Base-by-base conservation (phyloP, 306 rosid genomes). In the Prunus salicina region DNA sequence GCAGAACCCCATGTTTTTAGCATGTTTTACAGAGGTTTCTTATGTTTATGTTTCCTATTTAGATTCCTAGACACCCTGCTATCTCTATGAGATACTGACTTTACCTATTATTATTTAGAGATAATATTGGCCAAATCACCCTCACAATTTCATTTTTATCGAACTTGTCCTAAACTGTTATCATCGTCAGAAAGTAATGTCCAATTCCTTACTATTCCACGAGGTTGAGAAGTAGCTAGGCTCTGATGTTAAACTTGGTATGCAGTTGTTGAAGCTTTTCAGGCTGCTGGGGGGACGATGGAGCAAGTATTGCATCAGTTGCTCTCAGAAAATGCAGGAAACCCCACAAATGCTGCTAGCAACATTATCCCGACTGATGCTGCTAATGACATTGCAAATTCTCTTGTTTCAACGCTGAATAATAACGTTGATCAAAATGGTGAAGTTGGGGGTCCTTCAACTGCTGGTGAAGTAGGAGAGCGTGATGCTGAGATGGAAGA, bases 181-280 rank as follows among this genome's bases (percentile, higher is more conserved):
- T 18, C 43, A 15, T 25, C 3, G 12, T 50, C 64, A 18, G n/a
- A 47, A 62, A 30, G 14, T 4, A 30, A 25, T 63, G 41, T 28
- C 3, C 27, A 56, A 56, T 28, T 18, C 19, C 50, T 47, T 28
- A 12, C 30, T 8, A 11, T 16, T n/a, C 28, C 13, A 8, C 8
- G 6, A 12, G 20, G 34, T 24, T 32, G 32, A 30, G 46, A 41
- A n/a, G 7, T 45, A 64, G 52, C 12, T 20, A 13, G 63, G 22
- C 46, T 82, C 58, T 82, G 71, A 80, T 76, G 49, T 64, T 69
- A 69, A 81, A 65, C 68, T 69, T 41, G 82, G 71, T 76, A 30
- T 82, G 86, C 93, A 95, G 98, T 76, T 75, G 73, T 79, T 30
- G 87, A 90, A 53, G 96, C 95, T 68, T 50, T 89, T 43, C 85